A percentile compares a stretch with the other conserved stretches of the same genome.
Conservation (phyloP, 345 rosid genomes). For the Arabis hirsuta region DNA sequence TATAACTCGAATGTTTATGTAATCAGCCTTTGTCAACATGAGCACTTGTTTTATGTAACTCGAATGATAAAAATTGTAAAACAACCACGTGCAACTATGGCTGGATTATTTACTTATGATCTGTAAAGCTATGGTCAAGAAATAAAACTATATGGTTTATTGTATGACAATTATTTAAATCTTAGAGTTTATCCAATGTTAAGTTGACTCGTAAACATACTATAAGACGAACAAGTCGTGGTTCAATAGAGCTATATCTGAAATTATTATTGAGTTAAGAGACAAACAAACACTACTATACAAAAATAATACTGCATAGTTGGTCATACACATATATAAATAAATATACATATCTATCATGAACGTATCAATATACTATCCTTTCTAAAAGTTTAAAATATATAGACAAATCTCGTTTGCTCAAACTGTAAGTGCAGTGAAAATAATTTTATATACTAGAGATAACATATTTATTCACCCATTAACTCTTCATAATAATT, state of each 20-base stretch:
- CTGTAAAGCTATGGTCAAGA: conserved; percentile 34
- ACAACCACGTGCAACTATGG: conserved; percentile 29
- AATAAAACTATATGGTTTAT: conserved; percentile 18
- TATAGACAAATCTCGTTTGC: neutral
- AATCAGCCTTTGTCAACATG: conserved; percentile 5
- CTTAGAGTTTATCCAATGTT: conserved; percentile 35
- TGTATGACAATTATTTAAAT: conserved; percentile 11
- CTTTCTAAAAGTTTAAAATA: neutral
- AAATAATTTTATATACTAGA: too few species aligned
- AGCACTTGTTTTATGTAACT: conserved; percentile 11
- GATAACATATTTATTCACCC: too few species aligned
- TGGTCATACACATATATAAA: neutral
- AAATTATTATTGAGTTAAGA: conserved; percentile 10
- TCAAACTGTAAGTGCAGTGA: neutral
- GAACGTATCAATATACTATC: neutral
- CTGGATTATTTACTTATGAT: conserved; percentile 38
- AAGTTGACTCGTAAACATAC: conserved; percentile 34
- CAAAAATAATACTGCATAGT: conserved; percentile 7
- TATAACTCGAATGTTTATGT: neutral
- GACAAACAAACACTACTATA: conserved; percentile 25
- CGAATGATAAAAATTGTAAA: conserved; percentile 30
- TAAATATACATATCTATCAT: neutral
- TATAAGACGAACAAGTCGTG: conserved; percentile 29
- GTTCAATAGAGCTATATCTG: conserved; percentile 5
- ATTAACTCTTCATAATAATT: too few species aligned